Percentiles rank a stretch among this genome's conserved stretches.
Conservation (phyloP, 2,329 filamentous ascomycete species). For the Colletotrichum agaves region DNA sequence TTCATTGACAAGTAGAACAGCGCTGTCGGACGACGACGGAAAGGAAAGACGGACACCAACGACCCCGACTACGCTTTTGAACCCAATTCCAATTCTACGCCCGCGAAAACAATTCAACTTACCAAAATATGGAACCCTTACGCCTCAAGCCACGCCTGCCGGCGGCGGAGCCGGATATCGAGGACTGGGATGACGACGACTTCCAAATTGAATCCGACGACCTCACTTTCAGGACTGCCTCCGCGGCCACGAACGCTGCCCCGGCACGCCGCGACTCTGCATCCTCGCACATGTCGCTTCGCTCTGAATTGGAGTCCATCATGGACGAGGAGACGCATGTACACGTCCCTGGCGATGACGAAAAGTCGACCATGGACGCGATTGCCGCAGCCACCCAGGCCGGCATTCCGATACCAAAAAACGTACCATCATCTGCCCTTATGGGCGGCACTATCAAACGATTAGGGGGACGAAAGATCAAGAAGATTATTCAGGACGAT, state of each 20-base stretch:
- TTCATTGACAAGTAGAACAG: conserved; percentile 37
- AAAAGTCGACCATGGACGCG: conserved; percentile 83
- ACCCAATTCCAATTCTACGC: conserved; percentile 27
- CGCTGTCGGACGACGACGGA: conserved; percentile 33
- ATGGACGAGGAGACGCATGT: conserved; percentile 88
- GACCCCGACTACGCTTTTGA: conserved; percentile 7
- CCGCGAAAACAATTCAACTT: conserved; percentile 11
- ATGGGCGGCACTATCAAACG: conserved; percentile 94
- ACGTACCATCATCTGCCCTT: conserved; percentile 88
- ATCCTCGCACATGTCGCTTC: conserved; percentile 84
- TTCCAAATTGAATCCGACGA: conserved; percentile 77
- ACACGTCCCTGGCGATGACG: conserved; percentile 84
- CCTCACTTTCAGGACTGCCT: conserved; percentile 67
- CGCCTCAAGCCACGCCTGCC: conserved; percentile 64
- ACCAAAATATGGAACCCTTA: conserved; percentile 62
- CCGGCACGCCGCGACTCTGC: conserved; percentile 76
- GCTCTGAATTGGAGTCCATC: conserved; percentile 82
- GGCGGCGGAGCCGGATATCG: conserved; percentile 68
- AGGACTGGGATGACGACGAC: conserved; percentile 84
- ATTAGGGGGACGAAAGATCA: conserved; percentile 79
- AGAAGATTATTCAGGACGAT: conserved; percentile 79
- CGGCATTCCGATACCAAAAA: conserved; percentile 89
- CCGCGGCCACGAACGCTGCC: conserved; percentile 54
- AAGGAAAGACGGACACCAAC: neutral
- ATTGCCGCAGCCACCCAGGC: conserved; percentile 88